phyloP scores from a whole-genome alignment of 495 filamentous ascomycete species.

The Lasiosphaeria ovina region DNA sequence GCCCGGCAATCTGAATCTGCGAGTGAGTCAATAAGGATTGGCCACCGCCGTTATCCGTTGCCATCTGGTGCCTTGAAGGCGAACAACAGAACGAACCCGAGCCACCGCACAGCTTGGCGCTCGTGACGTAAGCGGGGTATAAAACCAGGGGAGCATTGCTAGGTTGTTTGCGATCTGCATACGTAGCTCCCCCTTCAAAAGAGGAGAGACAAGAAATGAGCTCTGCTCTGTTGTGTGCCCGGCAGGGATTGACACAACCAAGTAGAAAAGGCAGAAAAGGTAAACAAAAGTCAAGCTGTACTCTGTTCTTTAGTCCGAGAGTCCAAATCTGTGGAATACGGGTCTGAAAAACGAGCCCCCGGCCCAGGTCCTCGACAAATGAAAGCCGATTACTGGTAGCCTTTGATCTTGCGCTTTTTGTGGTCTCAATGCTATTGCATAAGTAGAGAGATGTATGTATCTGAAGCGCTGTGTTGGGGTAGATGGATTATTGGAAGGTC shows the following conservation, averaged over 20 bases:
- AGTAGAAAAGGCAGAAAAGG: conserved; percentile 1
- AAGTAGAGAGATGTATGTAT: conserved; percentile 54
- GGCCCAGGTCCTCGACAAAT: conserved; percentile 18
- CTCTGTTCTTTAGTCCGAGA: conserved; percentile 54
- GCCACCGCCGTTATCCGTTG: not conserved
- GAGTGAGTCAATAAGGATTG: conserved; percentile 9
- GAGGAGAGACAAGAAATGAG: not conserved
- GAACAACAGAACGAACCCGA: not conserved
- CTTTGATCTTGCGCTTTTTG: conserved; percentile 49
- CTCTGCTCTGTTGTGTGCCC: not conserved
- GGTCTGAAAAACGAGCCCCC: conserved; percentile 52
- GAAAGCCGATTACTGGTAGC: conserved; percentile 24
- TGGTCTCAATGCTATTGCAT: conserved; percentile 48
- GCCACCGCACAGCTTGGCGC: not conserved
- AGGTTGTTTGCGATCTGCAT: not conserved
- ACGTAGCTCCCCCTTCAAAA: not conserved
- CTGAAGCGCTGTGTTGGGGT: conserved; percentile 32
- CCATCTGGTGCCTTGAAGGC: not conserved
- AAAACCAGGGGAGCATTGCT: not conserved
- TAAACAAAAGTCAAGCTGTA: conserved; percentile 32
- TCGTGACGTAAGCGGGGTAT: conserved; percentile 3
- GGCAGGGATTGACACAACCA: not conserved
- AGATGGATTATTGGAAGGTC: conserved; percentile 2
- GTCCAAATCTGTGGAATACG: conserved; percentile 50
- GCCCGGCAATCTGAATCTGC: not conserved